A percentile compares a stretch with the other conserved stretches of the same genome.
Conservation (phyloP, 2,329 filamentous ascomycete genomes). For the Colletotrichum karsti region DNA sequence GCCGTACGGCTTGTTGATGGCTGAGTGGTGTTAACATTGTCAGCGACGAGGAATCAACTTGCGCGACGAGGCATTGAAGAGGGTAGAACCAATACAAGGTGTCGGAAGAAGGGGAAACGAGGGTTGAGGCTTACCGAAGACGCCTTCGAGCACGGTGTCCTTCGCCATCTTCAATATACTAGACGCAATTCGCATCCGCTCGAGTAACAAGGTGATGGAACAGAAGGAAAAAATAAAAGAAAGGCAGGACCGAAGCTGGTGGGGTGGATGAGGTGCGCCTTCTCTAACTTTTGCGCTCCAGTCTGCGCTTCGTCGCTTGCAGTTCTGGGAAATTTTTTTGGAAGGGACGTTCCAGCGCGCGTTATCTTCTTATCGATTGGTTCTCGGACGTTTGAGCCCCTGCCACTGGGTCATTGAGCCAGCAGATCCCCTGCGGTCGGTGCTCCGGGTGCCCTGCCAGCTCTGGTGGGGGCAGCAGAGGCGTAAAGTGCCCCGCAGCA, state of each 20-base stretch:
- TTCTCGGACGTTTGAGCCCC: not conserved
- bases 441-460: not conserved
- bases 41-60: not conserved
- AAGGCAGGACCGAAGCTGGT: not conserved
- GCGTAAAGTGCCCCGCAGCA: slow-evolving; percentile 16
- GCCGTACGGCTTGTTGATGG: slow-evolving; percentile 90
- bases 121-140: slow-evolving; percentile 58
- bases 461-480: slow-evolving; percentile 7
- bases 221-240: not conserved
- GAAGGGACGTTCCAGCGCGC: slow-evolving; percentile 13
- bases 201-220: not conserved
- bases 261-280: slow-evolving; percentile 1
- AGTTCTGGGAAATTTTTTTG: slow-evolving; percentile 23
- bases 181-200: slow-evolving; percentile 41
- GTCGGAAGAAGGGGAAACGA: not conserved
- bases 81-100: slow-evolving; percentile 9
- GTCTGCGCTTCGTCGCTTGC: slow-evolving; percentile 22
- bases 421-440: slow-evolving; percentile 19
- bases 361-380: slow-evolving; percentile 30
- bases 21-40: slow-evolving; percentile 52
- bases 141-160: slow-evolving; percentile 62
- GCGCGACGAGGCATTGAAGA: not conserved
- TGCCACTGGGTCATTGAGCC: not conserved
- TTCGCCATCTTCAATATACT: slow-evolving; percentile 60
- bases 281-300: slow-evolving; percentile 25